phyloP scores from a whole-genome alignment of 768 basidiomycete species.

The Agrocybe praecox region DNA sequence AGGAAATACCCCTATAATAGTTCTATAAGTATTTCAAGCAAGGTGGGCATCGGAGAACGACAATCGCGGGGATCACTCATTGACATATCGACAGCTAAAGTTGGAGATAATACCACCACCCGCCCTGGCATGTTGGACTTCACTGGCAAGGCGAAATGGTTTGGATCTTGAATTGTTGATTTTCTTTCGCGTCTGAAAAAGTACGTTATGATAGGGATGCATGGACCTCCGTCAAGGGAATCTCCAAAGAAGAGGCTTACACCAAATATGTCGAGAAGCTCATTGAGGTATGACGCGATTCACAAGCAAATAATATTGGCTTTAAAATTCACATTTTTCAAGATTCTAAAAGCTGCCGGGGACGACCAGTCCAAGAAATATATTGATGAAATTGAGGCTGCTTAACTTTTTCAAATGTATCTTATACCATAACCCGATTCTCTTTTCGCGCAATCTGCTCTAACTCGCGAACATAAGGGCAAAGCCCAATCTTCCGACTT shows the following conservation, averaged over 20 bases:
- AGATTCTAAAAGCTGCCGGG: constrained; percentile 31
- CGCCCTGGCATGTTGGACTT: constrained; percentile 85
- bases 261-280: constrained; percentile 77
- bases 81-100: constrained; percentile 49
- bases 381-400: constrained; percentile 63
- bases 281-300: constrained; percentile 49
- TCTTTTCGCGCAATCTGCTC: no score
- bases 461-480: no score
- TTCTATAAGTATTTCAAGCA: constrained; percentile 97
- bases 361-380: constrained; percentile 57
- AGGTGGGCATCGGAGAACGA: constrained; percentile 45
- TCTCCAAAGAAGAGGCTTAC: constrained; percentile 70
- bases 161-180: constrained; percentile 9
- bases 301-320: neutral
- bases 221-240: constrained; percentile 77
- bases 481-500: no score
- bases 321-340: neutral
- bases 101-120: constrained; percentile 69
- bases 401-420: no score
- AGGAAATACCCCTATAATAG: constrained; percentile 39
- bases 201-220: constrained; percentile 65
- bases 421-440: no score
- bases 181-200: neutral
- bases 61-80: constrained; percentile 4
- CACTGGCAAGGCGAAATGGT: constrained; percentile 91